phyloP scores from a whole-genome alignment of 2,329 filamentous ascomycete genomes.

The Aspergillus sp. region DNA sequence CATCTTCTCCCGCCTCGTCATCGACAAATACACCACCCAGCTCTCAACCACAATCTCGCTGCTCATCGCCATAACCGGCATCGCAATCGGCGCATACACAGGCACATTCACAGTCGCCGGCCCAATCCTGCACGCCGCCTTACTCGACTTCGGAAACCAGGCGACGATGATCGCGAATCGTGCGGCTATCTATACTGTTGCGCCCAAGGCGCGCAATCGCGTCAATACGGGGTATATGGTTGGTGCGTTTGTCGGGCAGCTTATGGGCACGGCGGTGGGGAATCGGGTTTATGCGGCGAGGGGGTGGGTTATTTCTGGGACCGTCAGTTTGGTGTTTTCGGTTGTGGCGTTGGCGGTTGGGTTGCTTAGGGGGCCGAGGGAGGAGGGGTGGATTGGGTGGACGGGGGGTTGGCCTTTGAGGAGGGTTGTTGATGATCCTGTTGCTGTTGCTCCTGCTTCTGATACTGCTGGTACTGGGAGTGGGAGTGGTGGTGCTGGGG shows the following conservation, averaged over 20 bases:
- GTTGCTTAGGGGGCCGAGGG: constrained; percentile 54
- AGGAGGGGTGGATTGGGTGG: constrained; percentile 62
- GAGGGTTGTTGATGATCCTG: background rate
- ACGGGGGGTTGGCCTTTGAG: constrained; percentile 48
- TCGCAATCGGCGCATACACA: constrained; percentile 67
- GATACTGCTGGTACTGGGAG: background rate
- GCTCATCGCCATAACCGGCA: constrained; percentile 58
- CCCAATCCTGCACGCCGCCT: constrained; percentile 69
- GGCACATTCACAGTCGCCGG: constrained; percentile 67
- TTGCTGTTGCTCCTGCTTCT: background rate
- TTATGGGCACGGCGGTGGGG: constrained; percentile 66
- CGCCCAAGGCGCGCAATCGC: constrained; percentile 69
- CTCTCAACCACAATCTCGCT: constrained; percentile 67
- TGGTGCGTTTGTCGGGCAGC: constrained; percentile 69
- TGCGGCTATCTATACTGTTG: constrained; percentile 67
- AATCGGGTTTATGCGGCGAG: constrained; percentile 56
- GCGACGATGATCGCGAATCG: constrained; percentile 71
- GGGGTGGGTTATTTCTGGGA: constrained; percentile 59
- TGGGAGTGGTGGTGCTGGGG: too few relatives aligned
- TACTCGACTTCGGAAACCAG: constrained; percentile 71
- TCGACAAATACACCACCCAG: constrained; percentile 68
- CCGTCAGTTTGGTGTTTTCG: constrained; percentile 57
- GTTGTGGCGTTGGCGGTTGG: constrained; percentile 49
- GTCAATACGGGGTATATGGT: constrained; percentile 85
- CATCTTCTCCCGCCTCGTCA: constrained; percentile 67